Evolutionary conservation across 2,329 filamentous ascomycete genomes (phyloP).

Genomic region (Talaromyces verruculosus): DNA sequence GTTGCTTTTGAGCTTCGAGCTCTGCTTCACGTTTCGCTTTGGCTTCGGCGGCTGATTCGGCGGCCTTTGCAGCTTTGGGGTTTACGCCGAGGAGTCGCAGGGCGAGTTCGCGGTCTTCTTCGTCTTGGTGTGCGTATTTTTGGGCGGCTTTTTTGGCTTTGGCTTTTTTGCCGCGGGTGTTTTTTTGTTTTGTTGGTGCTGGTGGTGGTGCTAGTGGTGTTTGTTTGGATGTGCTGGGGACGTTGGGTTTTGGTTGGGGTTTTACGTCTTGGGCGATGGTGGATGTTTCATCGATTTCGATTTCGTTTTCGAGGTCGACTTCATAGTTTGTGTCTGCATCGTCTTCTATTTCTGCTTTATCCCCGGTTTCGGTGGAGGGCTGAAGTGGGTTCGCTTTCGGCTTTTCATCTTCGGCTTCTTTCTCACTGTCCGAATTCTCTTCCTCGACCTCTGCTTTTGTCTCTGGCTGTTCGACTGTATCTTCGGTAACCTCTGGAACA

Average conservation of each 20-base stretch:
- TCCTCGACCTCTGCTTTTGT: not conserved
- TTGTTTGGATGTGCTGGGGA: not conserved
- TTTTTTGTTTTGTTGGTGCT: constrained; percentile 20
- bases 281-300: constrained; percentile 1
- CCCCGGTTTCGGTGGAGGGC: constrained; percentile 22
- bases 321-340: constrained; percentile 32
- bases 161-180: constrained; percentile 67
- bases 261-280: not conserved
- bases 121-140: constrained; percentile 93
- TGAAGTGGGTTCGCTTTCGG: constrained; percentile 20
- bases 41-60: constrained; percentile 55
- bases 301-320: constrained; percentile 10
- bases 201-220: not conserved
- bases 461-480: not conserved
- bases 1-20: constrained; percentile 67
- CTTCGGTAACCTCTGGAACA: not conserved
- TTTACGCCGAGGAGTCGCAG: constrained; percentile 81
- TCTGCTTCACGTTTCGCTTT: constrained; percentile 72
- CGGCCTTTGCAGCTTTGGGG: constrained; percentile 61
- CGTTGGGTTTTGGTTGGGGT: not conserved
- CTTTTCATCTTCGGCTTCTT: constrained; percentile 18
- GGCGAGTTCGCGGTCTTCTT: constrained; percentile 82
- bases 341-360: constrained; percentile 22
- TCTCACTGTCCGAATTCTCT: constrained; percentile 16
- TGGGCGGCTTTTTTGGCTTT: constrained; percentile 84